Base-by-base conservation (phyloP, 495 filamentous ascomycete genomes). In the Amniculicola lignicola region DNA sequence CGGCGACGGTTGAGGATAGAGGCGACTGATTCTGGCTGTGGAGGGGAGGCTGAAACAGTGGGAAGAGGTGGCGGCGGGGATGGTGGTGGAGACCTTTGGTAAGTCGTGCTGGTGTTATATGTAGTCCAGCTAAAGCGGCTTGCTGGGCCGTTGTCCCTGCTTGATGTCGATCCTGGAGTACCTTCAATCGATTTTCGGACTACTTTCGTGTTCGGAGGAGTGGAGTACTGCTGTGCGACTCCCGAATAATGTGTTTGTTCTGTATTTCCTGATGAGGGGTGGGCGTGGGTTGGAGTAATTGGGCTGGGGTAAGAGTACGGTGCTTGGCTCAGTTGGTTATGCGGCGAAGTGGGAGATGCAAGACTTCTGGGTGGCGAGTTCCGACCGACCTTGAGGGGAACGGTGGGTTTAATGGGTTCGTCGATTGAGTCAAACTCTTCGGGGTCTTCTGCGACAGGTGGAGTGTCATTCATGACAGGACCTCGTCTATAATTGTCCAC, bases 41-140 rank as follows among this genome's bases (percentile, higher is more conserved):
- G 45, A n/a, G 56, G 31, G 1, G 48, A 15, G 0, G 55, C 37
- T 2, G 40, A 19, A 40, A 16, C 19, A 3, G 55, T 57, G 10
- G 67, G 70, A 11, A 69, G 53, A 14, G 74, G 70, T 14, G 73
- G 70, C 11, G 68, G 61, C 0, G 70, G 65, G 15, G 73, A 80
- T 11, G 65, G 67, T 21, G 72, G 73, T 16, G 71, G 75, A 44
- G 74, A 80, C 21, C 73, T 64, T 43, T 75, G 68, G 51, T 72
- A 73, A 16, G 63, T 64, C 14, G 78, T 75, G 11, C 74, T 77
- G 2, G 81, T 75, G n/a, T 82, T 80, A 64, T 85, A 85, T 2
- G 87, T 89, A 14, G 85, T 85, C 40, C 82, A 72, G 67, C 84
- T 89, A 72, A 88, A 89, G 35, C 85, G 86, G 48, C 86, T 90